These are phyloP conservation scores for Roridomyces roridus DNA, from an alignment of 768 basidiomycete genomes.

Conservation along the genomic window DNA sequence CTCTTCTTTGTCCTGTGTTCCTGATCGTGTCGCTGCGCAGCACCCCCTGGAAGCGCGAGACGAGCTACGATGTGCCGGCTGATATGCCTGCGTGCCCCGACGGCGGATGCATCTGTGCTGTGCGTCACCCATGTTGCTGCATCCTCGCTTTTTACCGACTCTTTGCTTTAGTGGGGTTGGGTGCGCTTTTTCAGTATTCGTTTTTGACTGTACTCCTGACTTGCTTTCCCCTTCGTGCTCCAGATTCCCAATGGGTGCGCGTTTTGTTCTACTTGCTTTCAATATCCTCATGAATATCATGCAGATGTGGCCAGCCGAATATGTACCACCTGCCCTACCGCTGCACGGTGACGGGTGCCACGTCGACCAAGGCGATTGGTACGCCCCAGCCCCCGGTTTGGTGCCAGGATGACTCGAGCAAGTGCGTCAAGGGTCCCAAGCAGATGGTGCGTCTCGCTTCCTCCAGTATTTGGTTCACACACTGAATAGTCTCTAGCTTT, in stretches of 20 bases:
- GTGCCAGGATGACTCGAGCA: constrained; percentile 52
- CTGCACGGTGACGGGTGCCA: constrained; percentile 56
- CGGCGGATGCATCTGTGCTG: constrained; percentile 59
- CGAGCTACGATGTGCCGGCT: constrained; percentile 53
- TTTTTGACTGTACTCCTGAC: neutral
- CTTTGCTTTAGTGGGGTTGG: constrained; percentile 55
- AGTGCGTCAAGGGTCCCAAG: constrained; percentile 36
- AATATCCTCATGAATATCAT: no score
- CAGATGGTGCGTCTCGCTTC: neutral
- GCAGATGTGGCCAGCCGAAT: constrained; percentile 59
- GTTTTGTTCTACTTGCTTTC: constrained; percentile 5
- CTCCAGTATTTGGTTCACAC: neutral
- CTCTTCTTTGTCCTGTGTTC: neutral
- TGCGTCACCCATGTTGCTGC: constrained; percentile 32
- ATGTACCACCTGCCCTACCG: constrained; percentile 54
- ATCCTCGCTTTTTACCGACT: neutral
- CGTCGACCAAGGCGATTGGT: constrained; percentile 44
- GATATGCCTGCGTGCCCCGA: constrained; percentile 55
- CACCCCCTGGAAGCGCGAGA: constrained; percentile 59
- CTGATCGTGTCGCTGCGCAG: constrained; percentile 30
- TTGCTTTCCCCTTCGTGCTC: neutral
- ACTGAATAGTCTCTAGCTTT: no score
- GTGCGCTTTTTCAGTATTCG: constrained; percentile 32
- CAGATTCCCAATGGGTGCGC: constrained; percentile 49
- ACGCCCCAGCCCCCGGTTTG: constrained; percentile 52